Base-by-base conservation (phyloP, 345 rosid species). In the Psidium guajava region DNA sequence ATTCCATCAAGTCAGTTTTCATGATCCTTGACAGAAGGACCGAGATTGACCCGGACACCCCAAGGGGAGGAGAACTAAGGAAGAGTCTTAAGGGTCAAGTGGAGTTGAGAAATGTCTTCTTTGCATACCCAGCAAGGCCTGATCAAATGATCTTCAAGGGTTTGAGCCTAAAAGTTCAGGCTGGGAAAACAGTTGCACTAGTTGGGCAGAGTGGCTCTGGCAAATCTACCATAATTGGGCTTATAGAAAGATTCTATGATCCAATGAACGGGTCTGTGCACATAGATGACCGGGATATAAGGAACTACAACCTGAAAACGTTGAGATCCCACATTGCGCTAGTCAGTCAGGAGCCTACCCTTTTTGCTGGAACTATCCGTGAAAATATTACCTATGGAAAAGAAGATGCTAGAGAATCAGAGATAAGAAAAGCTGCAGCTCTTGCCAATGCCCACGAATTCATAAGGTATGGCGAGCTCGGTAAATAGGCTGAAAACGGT, bases 131-230 rank as follows among this genome's bases (percentile, higher is more conserved):
- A 24, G 69, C 93, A 40, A 89, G 96, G 88, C 93, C 95, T 25
- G 91, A 92, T 52, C 93, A 91, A 57, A 52, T 91, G 90, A 88
- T 93, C 88, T 89, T 94, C 59, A 90, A 89, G 84, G 94, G 93
- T 18, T 84, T 93, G 85, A 92, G 84, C 89, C 92, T 94, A n/a
- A 90, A 88, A 87, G 88, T 93, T n/a, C 92, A 92, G 50, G 91
- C 93, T 52, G 93, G 94, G 42, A 90, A 86, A 80, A 92, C 94
- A 53, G 77, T 92, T 36, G 95, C 96, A 53, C 80, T 93, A 54
- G 95, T 90, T 5, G 95, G 95, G 54, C 94, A 90, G 77, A 94
- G 96, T 82, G 95, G 95, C 44, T 92, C 92, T 6, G 95, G 96
- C 32, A 93, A 94, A 88, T 92, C 95, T 32, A 94, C 96, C 58